These are phyloP conservation scores for Solanum bulbocastanum DNA, from an alignment of 257 asterid genomes.

Conservation along the genomic window DNA sequence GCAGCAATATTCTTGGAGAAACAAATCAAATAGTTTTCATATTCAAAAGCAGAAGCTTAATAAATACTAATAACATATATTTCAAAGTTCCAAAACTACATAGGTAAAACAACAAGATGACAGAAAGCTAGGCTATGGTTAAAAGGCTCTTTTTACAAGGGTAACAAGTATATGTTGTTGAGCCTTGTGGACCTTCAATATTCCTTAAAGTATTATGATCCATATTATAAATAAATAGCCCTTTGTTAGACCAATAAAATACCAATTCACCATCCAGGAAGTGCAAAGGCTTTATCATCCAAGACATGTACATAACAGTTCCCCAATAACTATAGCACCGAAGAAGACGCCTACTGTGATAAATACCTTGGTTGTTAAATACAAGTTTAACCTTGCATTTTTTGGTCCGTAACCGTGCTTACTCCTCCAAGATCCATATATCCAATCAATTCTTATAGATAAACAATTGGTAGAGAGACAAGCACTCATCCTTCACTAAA, in stretches of 20 bases:
- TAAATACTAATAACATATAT: neutral
- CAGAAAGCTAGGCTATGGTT: neutral
- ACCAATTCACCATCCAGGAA: neutral
- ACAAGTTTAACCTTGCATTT: neutral
- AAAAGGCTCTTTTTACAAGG: neutral
- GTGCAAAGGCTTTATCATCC: too few species aligned
- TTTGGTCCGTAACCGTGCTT: neutral
- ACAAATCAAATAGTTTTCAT: neutral
- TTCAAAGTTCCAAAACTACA: neutral
- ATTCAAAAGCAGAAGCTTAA: neutral
- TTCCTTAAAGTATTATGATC: neutral
- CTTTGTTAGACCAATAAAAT: neutral
- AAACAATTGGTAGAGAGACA: neutral
- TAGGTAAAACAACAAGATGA: neutral
- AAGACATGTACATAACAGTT: neutral
- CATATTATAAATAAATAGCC: neutral
- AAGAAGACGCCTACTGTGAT: neutral
- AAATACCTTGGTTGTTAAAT: neutral
- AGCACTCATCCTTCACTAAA: neutral
- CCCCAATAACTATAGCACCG: neutral
- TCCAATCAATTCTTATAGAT: neutral
- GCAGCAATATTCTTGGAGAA: neutral
- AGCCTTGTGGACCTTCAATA: neutral
- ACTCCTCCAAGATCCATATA: neutral
- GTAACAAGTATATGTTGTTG: neutral